Evolutionary conservation across 495 filamentous ascomycete species (phyloP).

Genomic region (Trichoderma gamsii): DNA sequence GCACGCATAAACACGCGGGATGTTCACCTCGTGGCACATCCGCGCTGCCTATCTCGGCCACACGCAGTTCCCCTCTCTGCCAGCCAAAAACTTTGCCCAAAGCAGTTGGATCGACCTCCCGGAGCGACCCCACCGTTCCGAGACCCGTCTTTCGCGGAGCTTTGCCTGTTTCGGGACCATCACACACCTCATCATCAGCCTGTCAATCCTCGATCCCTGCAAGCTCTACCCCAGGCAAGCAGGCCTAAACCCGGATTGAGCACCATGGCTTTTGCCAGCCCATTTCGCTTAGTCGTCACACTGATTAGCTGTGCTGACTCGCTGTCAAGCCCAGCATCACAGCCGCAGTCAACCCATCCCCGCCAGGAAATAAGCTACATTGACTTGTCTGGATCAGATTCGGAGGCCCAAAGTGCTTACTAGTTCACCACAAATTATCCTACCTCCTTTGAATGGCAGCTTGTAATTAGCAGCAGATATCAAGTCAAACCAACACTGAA

Average conservation of each 20-base stretch:
- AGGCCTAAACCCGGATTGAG: neutral
- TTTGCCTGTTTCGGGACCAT: conserved; percentile 11
- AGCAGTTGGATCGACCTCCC: conserved; percentile 7
- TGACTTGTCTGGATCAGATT: neutral
- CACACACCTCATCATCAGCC: conserved; percentile 1
- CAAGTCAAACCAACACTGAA: neutral
- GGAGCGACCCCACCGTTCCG: conserved; percentile 11
- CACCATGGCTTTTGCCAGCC: neutral
- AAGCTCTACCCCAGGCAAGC: neutral
- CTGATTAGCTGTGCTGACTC: conserved; percentile 9
- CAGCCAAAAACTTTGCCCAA: neutral
- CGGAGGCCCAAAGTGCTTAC: neutral
- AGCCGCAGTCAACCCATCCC: neutral
- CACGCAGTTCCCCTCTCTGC: neutral
- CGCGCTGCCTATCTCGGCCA: neutral
- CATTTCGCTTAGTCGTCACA: conserved; percentile 8
- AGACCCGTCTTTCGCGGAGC: conserved; percentile 11
- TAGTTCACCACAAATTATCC: neutral
- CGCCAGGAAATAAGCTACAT: neutral
- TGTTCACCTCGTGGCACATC: conserved; percentile 10
- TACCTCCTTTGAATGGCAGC: neutral
- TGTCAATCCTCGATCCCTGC: conserved; percentile 7
- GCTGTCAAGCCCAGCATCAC: neutral
- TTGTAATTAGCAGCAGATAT: neutral
- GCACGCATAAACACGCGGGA: neutral